phyloP scores from a whole-genome alignment of 2,329 filamentous ascomycete species.

The Chalaropsis ovoidea region DNA sequence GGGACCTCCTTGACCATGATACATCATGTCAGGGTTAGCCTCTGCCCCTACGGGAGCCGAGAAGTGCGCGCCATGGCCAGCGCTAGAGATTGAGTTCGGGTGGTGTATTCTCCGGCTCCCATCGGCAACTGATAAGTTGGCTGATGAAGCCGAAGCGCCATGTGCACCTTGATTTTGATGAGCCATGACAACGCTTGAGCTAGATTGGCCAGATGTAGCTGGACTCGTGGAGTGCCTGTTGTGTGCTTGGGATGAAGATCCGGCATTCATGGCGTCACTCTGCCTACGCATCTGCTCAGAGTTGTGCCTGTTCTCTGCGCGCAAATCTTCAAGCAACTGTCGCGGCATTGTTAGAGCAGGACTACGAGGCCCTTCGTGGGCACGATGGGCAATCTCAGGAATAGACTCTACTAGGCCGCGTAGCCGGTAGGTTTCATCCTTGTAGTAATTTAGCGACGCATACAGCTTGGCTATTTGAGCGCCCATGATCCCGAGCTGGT shows the following conservation, averaged over 20 bases:
- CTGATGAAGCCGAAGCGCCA: background rate
- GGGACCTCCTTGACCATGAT: background rate
- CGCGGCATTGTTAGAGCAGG: background rate
- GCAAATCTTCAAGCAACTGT: background rate
- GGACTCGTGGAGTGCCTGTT: background rate
- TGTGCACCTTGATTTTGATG: background rate
- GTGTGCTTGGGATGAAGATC: background rate
- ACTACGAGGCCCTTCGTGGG: background rate
- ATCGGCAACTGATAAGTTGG: background rate
- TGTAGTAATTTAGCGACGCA: background rate
- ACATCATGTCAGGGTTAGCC: background rate
- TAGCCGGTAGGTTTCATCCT: slow-evolving; percentile 9
- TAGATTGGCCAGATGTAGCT: background rate
- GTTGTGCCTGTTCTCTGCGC: background rate
- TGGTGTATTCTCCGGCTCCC: background rate
- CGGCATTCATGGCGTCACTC: background rate
- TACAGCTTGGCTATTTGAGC: background rate
- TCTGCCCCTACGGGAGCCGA: background rate
- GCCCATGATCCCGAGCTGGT: background rate
- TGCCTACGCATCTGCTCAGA: background rate
- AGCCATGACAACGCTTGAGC: background rate
- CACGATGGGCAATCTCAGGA: slow-evolving; percentile 2
- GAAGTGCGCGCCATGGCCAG: background rate
- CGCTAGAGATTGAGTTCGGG: background rate
- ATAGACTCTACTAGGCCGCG: background rate